These are phyloP conservation scores for Pythium aristosporum DNA, from an alignment of 352 stramenopile species.

Conservation along the genomic window DNA sequence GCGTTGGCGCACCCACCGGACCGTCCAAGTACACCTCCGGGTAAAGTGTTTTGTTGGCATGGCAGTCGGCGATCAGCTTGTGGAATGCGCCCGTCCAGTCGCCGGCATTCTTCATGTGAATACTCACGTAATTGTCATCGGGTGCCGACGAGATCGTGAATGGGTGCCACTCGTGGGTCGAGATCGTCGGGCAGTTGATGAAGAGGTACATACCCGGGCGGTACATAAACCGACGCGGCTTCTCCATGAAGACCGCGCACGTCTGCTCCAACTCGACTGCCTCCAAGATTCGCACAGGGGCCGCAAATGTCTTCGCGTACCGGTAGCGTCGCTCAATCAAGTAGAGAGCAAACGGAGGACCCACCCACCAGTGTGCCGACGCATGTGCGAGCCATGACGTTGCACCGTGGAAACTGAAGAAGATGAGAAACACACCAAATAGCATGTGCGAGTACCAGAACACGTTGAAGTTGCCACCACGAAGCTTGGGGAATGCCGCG, in stretches of 20 bases:
- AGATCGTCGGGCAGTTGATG: slow-evolving; percentile 50
- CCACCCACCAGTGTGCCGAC: slow-evolving; percentile 9
- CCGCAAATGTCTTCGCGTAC: slow-evolving; percentile 2
- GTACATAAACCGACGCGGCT: too few relatives aligned
- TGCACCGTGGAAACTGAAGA: slow-evolving; percentile 11
- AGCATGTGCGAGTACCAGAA: slow-evolving; percentile 18
- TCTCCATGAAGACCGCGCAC: too few relatives aligned
- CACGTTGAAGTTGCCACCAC: slow-evolving; percentile 8
- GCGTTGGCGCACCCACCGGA: slow-evolving; percentile 16
- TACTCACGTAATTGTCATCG: slow-evolving; percentile 30
- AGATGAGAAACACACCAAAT: not conserved
- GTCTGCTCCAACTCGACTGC: too few relatives aligned
- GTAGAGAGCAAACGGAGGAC: slow-evolving; percentile 6
- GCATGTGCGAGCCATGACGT: slow-evolving; percentile 8
- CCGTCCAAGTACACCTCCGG: slow-evolving; percentile 25
- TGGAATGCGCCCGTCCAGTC: slow-evolving; percentile 33
- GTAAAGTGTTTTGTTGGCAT: too few relatives aligned
- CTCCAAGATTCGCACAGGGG: not conserved
- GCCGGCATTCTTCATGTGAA: slow-evolving; percentile 35
- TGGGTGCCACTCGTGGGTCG: slow-evolving; percentile 75
- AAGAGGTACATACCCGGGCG: too few relatives aligned
- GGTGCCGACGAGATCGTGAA: slow-evolving; percentile 87
- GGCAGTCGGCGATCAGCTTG: not conserved
- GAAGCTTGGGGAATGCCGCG: not conserved
- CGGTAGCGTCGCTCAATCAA: slow-evolving; percentile 20